Conservation (phyloP, 148 eudicot genomes). For the Persicaria maculosa region DNA sequence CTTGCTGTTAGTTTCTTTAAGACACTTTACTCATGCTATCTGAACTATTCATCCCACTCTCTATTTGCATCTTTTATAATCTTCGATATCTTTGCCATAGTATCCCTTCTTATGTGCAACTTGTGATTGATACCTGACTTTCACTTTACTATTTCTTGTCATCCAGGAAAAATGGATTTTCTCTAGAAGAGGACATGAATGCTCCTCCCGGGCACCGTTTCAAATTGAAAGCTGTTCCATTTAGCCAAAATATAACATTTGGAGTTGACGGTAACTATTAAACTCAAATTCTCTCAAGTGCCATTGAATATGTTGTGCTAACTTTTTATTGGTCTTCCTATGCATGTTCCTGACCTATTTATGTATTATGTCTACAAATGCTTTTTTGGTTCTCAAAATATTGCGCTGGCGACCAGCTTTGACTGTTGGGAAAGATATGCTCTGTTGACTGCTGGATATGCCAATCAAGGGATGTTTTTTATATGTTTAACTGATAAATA, state of each 20-base stretch:
- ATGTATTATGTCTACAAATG: neutral
- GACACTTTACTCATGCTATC: neutral
- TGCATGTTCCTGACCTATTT: neutral
- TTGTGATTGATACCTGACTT: neutral
- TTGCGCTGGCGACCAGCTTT: neutral
- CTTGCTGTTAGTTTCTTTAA: neutral
- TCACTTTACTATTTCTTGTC: neutral
- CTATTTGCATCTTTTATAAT: neutral
- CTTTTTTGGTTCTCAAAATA: neutral
- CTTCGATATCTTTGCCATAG: neutral
- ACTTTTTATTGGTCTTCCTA: neutral
- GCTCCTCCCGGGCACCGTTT: slow-evolving; percentile 81
- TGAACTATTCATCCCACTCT: neutral
- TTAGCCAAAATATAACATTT: slow-evolving; percentile 88
- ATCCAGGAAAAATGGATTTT: slow-evolving; percentile 87
- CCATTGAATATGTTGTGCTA: neutral
- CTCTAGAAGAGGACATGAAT: slow-evolving; percentile 67
- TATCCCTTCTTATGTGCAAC: neutral
- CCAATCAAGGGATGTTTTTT: neutral
- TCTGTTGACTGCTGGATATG: neutral
- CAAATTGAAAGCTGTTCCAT: slow-evolving; percentile 76
- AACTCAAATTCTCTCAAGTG: neutral
- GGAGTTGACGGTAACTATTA: slow-evolving; percentile 72
- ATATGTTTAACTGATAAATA: neutral
- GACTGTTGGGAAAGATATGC: neutral